Evolutionary conservation across 1,284 basidiomycete species (phyloP), one percentile per base, ranked within the genome.

Genomic region (Apiotrichum siamense): DNA sequence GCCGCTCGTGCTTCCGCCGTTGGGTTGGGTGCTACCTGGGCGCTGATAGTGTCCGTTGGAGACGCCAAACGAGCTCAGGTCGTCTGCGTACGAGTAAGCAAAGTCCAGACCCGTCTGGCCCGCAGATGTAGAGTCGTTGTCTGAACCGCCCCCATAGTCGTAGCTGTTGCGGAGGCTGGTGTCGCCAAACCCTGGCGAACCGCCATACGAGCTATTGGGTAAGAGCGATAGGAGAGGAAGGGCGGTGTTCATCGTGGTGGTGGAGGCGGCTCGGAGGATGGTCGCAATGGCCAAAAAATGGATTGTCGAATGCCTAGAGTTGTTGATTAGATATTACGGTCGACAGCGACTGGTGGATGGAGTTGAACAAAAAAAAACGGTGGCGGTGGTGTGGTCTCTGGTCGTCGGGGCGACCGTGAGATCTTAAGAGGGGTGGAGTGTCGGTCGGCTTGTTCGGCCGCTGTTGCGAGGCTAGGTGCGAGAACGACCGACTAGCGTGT

Each of bases 161-260:
- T 59, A 59, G 17, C 36, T 23, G 21, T 48, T 44, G 5, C 47
- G 43, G 18, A 51, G 32, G 23, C 23, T 25, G 26, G 47, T 46
- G 26, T 57, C 55, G 21, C 46, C 47, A 17, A 54, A 40, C 1
- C 35, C 37, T 20, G 55, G 40, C 23, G 33, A 46, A n/a, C 43
- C 46, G 11, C 47, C 41, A 32, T 57, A 57, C 27, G 44, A 47
- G 36, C 50, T 46, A 36, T 53, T 55, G 35, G 54, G 57, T 17
- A 59, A 31, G n/a, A 59, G 39, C 25, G 54, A 55, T 27, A 59
- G 48, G 7, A 58, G 44, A 4, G 55, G 55, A 9, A 54, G 48
- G 10, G 48, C 44, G 31, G 56, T 47, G 50, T 58, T 58, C 57
- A 58, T 58, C 18, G 4, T 49, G 37, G 20, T 23, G 36, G 12